phyloP scores from a whole-genome alignment of 2,329 filamentous ascomycete genomes.

The Ustulina deusta region DNA sequence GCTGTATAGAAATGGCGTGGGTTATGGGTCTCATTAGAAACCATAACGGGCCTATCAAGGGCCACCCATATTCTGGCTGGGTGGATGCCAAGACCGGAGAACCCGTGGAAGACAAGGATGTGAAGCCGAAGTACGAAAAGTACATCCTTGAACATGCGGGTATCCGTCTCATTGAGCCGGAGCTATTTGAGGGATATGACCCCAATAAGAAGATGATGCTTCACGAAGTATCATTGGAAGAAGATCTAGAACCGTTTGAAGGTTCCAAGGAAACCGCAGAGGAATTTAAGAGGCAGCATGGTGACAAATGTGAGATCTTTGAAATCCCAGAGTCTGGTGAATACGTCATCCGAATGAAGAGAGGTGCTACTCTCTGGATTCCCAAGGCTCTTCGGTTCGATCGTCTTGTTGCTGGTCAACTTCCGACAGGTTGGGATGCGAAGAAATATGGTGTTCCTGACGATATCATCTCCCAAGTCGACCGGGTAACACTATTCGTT shows the following conservation, averaged over 20 bases:
- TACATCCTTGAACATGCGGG: slow-evolving; percentile 95
- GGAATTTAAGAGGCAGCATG: slow-evolving; percentile 97
- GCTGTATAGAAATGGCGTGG: slow-evolving; percentile 99
- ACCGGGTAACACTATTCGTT: slow-evolving; percentile 94
- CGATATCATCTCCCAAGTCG: slow-evolving; percentile 97
- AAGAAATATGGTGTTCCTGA: slow-evolving; percentile 97
- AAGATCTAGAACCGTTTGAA: slow-evolving; percentile 97
- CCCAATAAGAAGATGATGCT: slow-evolving; percentile 98
- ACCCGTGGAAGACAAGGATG: slow-evolving; percentile 96
- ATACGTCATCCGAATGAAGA: slow-evolving; percentile 93
- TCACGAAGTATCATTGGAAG: slow-evolving; percentile 96
- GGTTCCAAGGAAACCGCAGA: slow-evolving; percentile 96
- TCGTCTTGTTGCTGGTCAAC: slow-evolving; percentile 94
- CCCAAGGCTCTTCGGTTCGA: slow-evolving; percentile 98
- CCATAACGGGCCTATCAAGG: slow-evolving; percentile 95
- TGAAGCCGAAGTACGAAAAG: slow-evolving; percentile 98
- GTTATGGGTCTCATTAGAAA: slow-evolving; percentile 99
- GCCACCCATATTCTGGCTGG: slow-evolving; percentile 96
- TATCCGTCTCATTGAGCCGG: slow-evolving; percentile 97
- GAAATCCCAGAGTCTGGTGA: slow-evolving; percentile 94
- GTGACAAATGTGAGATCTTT: slow-evolving; percentile 97
- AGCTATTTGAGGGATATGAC: slow-evolving; percentile 96
- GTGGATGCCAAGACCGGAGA: slow-evolving; percentile 94
- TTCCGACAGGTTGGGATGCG: slow-evolving; percentile 96
- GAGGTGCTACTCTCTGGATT: slow-evolving; percentile 93